Base-by-base conservation (phyloP, 2,329 filamentous ascomycete species). In the Trichoderma afroharzianum region DNA sequence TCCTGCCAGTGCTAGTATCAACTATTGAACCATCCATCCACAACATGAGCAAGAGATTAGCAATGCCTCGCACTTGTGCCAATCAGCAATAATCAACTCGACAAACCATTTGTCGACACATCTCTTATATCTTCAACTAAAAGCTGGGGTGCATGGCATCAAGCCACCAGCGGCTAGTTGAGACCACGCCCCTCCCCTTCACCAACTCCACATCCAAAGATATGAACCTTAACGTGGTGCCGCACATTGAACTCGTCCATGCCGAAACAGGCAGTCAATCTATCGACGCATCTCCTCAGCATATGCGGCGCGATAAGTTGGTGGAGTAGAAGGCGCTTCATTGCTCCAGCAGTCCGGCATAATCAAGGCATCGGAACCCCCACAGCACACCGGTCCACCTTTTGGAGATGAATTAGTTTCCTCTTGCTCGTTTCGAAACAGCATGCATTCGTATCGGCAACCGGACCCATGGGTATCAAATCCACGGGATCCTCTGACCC, bases 261-360 rank as follows among this genome's bases (percentile, higher is more conserved):
- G 30, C 69, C 62, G 14, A 53, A 71, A 67, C 39, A 53, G 69
- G 69, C 62, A 71, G 62, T 28, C 63, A 71, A 71, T 58, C 69
- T 71, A 71, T 15, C n/a, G 26, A 26, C 39, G n/a, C 47, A 53
- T 61, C 66, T 62, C 28, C 57, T 53, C 57, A 43, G 18, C 39
- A 62, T 50, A 62, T 50, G 30, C 26, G 28, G 55, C 21, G 55
- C 66, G 39, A 62, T 53, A 59, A 33, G 28, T 33, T 61, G 39
- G 66, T 67, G 63, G 63, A 67, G 63, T n/a, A 28, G 57, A 62
- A 53, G 36, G 15, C 66, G 55, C 55, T 15, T 61, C 36, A n/a
- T 26, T 26, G 26, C 53, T 47, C 36, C 3, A 43, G 32, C 12
- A 58, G 21, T 26, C 47, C 47, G 55, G 36, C 57, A 33, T 2